Evolutionary conservation across 2,329 filamentous ascomycete species (phyloP), one percentile per base, ranked within the genome.

Genomic region (Akanthomyces dipterigenus): DNA sequence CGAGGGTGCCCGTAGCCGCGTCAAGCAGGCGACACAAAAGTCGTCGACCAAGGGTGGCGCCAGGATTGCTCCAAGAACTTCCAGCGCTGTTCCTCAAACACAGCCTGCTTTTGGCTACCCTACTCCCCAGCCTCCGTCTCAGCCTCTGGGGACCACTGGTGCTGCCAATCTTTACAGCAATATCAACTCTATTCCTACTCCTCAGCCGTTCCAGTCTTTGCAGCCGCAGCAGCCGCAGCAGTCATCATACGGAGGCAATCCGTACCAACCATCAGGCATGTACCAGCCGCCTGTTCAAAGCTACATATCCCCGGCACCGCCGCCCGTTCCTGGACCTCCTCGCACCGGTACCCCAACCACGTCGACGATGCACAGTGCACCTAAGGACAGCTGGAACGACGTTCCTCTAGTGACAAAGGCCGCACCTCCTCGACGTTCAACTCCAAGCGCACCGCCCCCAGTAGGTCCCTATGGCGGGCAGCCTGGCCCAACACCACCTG

Each of bases 351-450:
- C 85, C 40, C 83, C 87, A n/a, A 80, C 85, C 45, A 87, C 91
- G 24, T 85, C 90, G 20, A 85, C 90, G 11, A 86, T 85, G 69
- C 79, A 84, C 62, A 88, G 87, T 70, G 88, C 89, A 18, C 56
- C 56, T 65, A 87, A 88, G 65, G 85, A 88, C 31, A 89, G 90
- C 67, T 99, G 95, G 95, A 99, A 99, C 68, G 95, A 99, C 73
- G 88, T 96, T 56, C 95, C 95, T 1, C 83, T 96, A 69, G 89
- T 98, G 50, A 82, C 85, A 50, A 91, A 93, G 77, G 78, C 83
- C 60, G 82, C 88, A n/a, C 82, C 84, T 16, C 82, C 88, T 24
- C 86, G 93, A 66, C 85, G 88, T 70, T 81, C 82, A 50, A 97
- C 93, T 1, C 91, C 93, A 2, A 86, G 81, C 60, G 78, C 85